Percentiles rank a stretch among this genome's conserved stretches.
Conservation (phyloP, 495 filamentous ascomycete species). For the Rhizodiscina lignyota region DNA sequence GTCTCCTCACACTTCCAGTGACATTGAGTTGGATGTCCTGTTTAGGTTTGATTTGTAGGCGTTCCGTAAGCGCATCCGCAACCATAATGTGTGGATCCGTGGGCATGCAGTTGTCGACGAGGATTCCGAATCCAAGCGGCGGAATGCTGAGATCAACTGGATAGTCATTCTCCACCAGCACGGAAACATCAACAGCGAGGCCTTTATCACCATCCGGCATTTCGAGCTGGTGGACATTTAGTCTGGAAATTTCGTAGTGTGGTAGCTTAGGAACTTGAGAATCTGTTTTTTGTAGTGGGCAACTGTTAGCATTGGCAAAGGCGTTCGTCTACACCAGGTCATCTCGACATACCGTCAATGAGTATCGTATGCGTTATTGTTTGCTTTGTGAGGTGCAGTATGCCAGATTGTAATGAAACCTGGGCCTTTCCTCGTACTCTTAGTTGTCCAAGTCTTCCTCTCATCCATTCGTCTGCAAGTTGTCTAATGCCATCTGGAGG, state of each 20-base stretch:
- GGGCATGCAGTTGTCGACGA: constrained; percentile 59
- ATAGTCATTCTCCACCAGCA: constrained; percentile 53
- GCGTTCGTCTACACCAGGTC: constrained; percentile 16
- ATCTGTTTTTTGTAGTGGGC: constrained; percentile 17
- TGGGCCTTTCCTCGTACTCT: constrained; percentile 52
- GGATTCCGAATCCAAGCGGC: constrained; percentile 61
- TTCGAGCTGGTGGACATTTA: constrained; percentile 59
- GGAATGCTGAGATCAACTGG: constrained; percentile 61
- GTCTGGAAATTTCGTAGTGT: constrained; percentile 52
- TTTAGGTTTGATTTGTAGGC: constrained; percentile 46
- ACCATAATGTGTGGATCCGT: constrained; percentile 49
- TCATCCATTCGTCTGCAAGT: constrained; percentile 79
- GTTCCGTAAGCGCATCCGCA: constrained; percentile 53
- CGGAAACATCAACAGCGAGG: constrained; percentile 60
- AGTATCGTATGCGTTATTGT: constrained; percentile 48
- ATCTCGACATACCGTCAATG: constrained; percentile 53
- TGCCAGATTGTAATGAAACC: constrained; percentile 56
- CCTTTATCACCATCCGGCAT: constrained; percentile 31
- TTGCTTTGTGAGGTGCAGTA: constrained; percentile 61
- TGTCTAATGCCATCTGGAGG: constrained; percentile 59
- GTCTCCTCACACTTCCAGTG: constrained; percentile 44
- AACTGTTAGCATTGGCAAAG: constrained; percentile 13
- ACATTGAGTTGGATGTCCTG: constrained; percentile 49
- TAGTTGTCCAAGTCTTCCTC: constrained; percentile 52
- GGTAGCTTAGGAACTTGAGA: constrained; percentile 60